These are phyloP conservation scores for Bacidia rubella DNA, from an alignment of 495 filamentous ascomycete genomes.

Conservation along the genomic window DNA sequence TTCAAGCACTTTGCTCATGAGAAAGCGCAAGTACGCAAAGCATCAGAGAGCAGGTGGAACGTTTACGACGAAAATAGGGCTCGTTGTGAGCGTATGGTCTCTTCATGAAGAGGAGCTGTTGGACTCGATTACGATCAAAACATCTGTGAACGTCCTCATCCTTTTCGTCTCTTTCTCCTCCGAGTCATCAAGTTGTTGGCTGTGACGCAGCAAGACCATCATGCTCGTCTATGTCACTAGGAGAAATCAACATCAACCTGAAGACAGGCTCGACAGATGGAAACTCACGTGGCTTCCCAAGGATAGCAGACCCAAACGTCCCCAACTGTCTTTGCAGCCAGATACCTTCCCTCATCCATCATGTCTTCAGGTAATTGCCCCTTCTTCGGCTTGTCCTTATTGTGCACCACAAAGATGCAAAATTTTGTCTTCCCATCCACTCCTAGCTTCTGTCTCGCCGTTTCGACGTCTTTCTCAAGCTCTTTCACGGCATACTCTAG, in stretches of 20 bases:
- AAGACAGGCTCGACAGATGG: conserved; percentile 4
- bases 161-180: too few relatives aligned
- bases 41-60: too few relatives aligned
- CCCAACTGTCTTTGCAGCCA: conserved; percentile 71
- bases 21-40: too few relatives aligned
- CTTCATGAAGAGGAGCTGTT: too few relatives aligned
- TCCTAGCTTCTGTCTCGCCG: conserved; percentile 54
- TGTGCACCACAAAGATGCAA: conserved; percentile 89
- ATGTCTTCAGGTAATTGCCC: conserved; percentile 71
- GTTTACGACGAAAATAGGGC: too few relatives aligned
- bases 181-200: not conserved
- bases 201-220: conserved; percentile 53
- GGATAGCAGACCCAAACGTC: conserved; percentile 99
- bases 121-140: too few relatives aligned
- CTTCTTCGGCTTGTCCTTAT: conserved; percentile 95
- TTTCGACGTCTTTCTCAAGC: conserved; percentile 89
- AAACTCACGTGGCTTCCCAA: conserved; percentile 78
- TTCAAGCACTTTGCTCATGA: too few relatives aligned
- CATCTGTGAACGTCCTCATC: too few relatives aligned
- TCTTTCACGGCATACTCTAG: conserved; percentile 94
- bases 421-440: conserved; percentile 63
- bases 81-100: too few relatives aligned
- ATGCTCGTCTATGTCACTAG: conserved; percentile 82
- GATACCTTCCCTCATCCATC: conserved; percentile 60
- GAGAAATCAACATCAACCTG: conserved; percentile 13